These are phyloP conservation scores for Cystobasidium slooffiae DNA, from an alignment of 1,284 basidiomycete species.

Conservation along the genomic window DNA sequence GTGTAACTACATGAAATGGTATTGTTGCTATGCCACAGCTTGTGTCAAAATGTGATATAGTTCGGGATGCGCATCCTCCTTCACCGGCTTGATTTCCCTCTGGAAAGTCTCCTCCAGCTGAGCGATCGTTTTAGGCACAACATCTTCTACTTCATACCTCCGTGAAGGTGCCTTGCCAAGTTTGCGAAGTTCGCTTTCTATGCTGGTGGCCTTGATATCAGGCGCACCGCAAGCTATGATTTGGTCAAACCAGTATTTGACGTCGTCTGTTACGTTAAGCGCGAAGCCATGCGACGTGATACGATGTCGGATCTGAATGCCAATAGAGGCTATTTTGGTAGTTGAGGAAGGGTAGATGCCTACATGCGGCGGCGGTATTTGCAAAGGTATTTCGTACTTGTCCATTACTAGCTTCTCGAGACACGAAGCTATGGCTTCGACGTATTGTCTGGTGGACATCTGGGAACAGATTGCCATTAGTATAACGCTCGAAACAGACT, in stretches of 20 bases:
- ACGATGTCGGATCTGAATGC: slow-evolving; percentile 92
- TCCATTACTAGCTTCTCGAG: slow-evolving; percentile 55
- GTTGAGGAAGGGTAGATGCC: slow-evolving; percentile 71
- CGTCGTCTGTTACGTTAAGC: slow-evolving; percentile 83
- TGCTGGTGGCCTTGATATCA: slow-evolving; percentile 73
- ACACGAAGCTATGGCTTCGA: slow-evolving; percentile 59
- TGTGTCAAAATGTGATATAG: slow-evolving; percentile 3
- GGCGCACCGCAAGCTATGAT: slow-evolving; percentile 90
- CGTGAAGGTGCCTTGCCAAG: slow-evolving; percentile 18
- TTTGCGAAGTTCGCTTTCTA: slow-evolving; percentile 50
- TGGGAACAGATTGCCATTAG: slow-evolving; percentile 45
- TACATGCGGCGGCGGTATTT: slow-evolving; percentile 64
- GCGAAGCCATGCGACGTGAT: slow-evolving; percentile 95
- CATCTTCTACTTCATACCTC: slow-evolving; percentile 24
- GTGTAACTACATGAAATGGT: neutral
- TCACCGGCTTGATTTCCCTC: slow-evolving; percentile 10
- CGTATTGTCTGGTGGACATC: slow-evolving; percentile 61
- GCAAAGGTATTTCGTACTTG: slow-evolving; percentile 52
- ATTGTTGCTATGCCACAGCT: neutral
- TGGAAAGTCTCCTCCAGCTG: slow-evolving; percentile 30
- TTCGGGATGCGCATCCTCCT: neutral
- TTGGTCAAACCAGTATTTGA: slow-evolving; percentile 78
- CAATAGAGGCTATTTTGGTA: slow-evolving; percentile 89
- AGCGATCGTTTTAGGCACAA: slow-evolving; percentile 26
- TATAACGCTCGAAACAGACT: neutral